Conservation (phyloP, 305 asterid genomes). For the Rubia occidens region DNA sequence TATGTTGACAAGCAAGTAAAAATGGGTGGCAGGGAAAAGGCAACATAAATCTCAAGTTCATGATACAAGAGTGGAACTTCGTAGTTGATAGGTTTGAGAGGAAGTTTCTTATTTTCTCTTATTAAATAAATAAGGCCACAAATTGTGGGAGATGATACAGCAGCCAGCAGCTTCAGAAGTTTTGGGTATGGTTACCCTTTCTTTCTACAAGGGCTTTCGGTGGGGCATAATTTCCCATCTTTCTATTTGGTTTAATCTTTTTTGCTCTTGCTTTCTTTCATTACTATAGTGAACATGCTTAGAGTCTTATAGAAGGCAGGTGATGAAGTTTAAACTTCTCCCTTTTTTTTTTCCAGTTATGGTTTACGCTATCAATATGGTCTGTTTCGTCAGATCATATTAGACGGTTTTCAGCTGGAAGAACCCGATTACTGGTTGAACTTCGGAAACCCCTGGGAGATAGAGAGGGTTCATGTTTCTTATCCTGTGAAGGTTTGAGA, state of each 20-base stretch:
- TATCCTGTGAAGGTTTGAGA: constrained; percentile 35
- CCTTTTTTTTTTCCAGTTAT: constrained; percentile 22
- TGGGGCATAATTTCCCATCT: neutral
- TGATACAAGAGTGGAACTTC: neutral
- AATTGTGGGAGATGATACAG: neutral
- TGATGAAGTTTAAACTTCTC: constrained; percentile 6
- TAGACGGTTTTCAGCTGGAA: constrained; percentile 38
- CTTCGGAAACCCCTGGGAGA: constrained; percentile 42
- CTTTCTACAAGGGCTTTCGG: neutral
- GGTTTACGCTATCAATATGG: constrained; percentile 41
- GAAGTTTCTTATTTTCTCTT: neutral
- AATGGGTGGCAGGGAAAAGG: neutral
- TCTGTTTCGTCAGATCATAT: constrained; percentile 35
- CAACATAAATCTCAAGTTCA: neutral
- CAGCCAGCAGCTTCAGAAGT: neutral
- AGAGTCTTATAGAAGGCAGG: constrained; percentile 2
- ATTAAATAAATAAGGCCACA: neutral
- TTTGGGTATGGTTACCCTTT: neutral
- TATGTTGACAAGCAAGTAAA: constrained; percentile 1
- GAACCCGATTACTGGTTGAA: constrained; percentile 38
- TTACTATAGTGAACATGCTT: neutral
- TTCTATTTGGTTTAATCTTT: neutral
- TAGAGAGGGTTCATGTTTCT: constrained; percentile 39
- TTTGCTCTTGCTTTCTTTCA: neutral
- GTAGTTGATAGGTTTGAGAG: neutral